These are phyloP conservation scores for Tetrapisispora nanseiensis DNA, from an alignment of 805 yeast species.

Conservation along the genomic window DNA sequence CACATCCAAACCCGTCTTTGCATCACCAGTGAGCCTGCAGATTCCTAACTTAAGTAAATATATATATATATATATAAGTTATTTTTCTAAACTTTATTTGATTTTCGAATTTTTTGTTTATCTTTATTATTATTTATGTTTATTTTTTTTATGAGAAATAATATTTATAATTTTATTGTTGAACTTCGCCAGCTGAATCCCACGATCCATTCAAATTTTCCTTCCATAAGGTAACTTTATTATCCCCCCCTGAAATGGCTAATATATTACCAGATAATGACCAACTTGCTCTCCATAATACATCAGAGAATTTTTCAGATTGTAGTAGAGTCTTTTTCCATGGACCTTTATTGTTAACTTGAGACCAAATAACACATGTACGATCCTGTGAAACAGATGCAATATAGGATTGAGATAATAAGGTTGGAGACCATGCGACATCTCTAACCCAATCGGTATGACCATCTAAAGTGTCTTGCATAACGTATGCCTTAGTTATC, in stretches of 20 bases:
- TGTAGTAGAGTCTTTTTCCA: slow-evolving; percentile 79
- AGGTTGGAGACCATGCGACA: slow-evolving; percentile 95
- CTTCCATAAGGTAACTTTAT: slow-evolving; percentile 92
- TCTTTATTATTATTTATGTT: not conserved
- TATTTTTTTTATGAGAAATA: not conserved
- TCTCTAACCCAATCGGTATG: slow-evolving; percentile 99
- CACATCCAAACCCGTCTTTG: too few relatives aligned
- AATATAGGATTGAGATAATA: slow-evolving; percentile 75
- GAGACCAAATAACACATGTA: slow-evolving; percentile 92
- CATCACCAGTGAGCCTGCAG: too few relatives aligned
- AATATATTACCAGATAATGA: slow-evolving; percentile 89
- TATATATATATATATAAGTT: too few relatives aligned
- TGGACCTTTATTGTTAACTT: slow-evolving; percentile 49
- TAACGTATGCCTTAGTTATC: slow-evolving; percentile 46
- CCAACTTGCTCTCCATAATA: slow-evolving; percentile 98
- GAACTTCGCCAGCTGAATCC: slow-evolving; percentile 94
- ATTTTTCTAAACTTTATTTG: too few relatives aligned
- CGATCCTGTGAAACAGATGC: slow-evolving; percentile 97
- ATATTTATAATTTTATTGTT: slow-evolving; percentile 35
- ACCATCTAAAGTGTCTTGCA: slow-evolving; percentile 74
- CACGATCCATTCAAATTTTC: slow-evolving; percentile 87
- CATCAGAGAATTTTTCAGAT: slow-evolving; percentile 85
- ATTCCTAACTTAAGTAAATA: too few relatives aligned
- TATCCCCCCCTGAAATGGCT: slow-evolving; percentile 94
- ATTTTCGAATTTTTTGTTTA: not conserved